Base-by-base conservation (phyloP, 331 rosid species). In the Acacia pycnantha region DNA sequence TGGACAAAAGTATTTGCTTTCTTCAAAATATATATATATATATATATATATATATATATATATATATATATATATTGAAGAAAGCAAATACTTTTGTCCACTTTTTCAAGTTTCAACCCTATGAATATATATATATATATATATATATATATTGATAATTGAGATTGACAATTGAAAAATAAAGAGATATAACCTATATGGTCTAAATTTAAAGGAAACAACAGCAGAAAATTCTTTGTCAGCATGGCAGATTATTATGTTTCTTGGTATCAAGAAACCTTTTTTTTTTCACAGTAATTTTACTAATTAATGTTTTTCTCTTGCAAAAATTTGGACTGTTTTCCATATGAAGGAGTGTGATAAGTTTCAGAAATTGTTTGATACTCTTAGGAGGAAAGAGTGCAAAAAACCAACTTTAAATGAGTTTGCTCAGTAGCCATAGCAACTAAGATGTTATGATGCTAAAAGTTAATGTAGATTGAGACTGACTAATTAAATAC, bases 361-460 rank as follows among this genome's bases (percentile, higher is more conserved):
- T 27, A 67, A 76, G 77, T 59, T 68, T 61, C 22, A 62, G 77
- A 65, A 65, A 71, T 26, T 71, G 37, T 83, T 35, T 71, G 48
- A 33, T 46, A 70, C 27, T 43, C 66, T 50, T 13, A 26, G 26
- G 66, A 35, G 46, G 43, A 40, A 77, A 33, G 21, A 54, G 40
- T 27, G 15, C 58, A 29, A n/a, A 70, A 46, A n/a, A 43, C 77
- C 41, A 37, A 37, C 41, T 37, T 71, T 44, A 51, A 16, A 29
- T 73, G 37, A 31, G 59, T 59, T 72, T 59, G 26, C 8, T 44
- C 62, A 21, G 54, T 82, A 15, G 27, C n/a, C 29, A 43, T 77
- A 14, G 56, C 61, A 33, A 18, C 59, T 67, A 74, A 76, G 2
- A 22, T 74, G 48, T 8, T 9, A 69, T 75, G 19, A n/a, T 67